Evolutionary conservation across 176 grass and related monocot species (phyloP).

Genomic region (Melocanna baccifera): DNA sequence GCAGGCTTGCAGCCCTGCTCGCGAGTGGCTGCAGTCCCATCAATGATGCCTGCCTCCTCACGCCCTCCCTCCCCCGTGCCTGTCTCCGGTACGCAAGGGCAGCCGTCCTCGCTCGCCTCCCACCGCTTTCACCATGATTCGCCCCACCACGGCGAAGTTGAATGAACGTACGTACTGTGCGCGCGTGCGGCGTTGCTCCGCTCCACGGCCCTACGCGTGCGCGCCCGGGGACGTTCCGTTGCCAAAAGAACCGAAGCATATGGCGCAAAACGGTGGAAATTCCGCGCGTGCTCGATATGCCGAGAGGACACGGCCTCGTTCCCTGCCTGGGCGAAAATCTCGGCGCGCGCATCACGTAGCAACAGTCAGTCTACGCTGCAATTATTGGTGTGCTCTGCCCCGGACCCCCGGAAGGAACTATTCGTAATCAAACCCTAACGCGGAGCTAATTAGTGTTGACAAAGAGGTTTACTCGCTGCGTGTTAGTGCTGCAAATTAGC

Average conservation of each 20-base stretch:
- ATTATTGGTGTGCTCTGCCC: slow-evolving; percentile 13
- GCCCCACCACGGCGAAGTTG: not conserved
- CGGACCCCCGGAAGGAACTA: not conserved
- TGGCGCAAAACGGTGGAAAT: not conserved
- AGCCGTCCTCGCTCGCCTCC: not conserved
- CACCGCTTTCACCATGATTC: slow-evolving; percentile 40
- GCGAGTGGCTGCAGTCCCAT: slow-evolving; percentile 31
- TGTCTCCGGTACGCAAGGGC: slow-evolving; percentile 10
- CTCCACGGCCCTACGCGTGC: not conserved
- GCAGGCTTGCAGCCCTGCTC: not conserved
- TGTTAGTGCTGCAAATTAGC: too few relatives aligned
- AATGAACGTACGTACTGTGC: slow-evolving; percentile 9
- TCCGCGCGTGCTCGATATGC: not conserved
- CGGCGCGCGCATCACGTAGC: not conserved
- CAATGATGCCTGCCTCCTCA: slow-evolving; percentile 40
- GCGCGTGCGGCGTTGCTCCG: not conserved
- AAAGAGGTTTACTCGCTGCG: too few relatives aligned
- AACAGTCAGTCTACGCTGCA: slow-evolving; percentile 10
- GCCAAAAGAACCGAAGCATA: not conserved
- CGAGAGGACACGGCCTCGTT: not conserved
- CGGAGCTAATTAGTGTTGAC: not conserved
- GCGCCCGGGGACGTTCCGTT: not conserved
- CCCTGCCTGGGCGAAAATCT: not conserved
- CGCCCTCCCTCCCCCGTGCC: not conserved
- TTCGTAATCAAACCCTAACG: not conserved